Conservation (phyloP, 78 protist genomes). For the Acrasis kona region DNA sequence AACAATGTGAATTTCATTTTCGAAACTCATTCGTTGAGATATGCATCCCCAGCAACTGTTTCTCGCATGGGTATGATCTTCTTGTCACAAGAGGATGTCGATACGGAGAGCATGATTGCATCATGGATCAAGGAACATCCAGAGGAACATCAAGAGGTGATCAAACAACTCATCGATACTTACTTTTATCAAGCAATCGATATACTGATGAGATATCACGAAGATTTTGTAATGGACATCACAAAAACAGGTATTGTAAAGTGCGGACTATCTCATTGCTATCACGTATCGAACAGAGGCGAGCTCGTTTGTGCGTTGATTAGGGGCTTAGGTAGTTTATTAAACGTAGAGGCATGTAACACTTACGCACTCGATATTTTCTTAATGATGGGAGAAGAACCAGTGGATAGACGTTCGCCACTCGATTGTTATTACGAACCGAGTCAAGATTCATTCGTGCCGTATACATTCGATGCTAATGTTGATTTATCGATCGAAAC, state of each 20-base stretch:
- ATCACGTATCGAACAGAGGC: background rate
- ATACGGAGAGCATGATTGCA: background rate
- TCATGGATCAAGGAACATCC: constrained; percentile 21
- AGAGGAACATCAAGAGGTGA: background rate
- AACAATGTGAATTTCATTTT: constrained; percentile 74
- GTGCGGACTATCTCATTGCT: constrained; percentile 46
- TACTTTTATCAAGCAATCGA: constrained; percentile 38
- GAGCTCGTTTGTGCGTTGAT: constrained; percentile 35
- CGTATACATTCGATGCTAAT: background rate
- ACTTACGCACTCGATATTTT: constrained; percentile 22
- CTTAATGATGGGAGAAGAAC: constrained; percentile 1
- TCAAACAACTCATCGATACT: background rate
- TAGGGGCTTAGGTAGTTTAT: constrained; percentile 57
- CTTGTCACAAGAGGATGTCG: constrained; percentile 56
- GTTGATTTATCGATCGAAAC: constrained; percentile 6
- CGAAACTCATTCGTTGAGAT: constrained; percentile 65
- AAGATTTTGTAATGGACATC: background rate
- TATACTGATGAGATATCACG: background rate
- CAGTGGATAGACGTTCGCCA: constrained; percentile 21
- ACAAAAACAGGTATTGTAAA: constrained; percentile 37
- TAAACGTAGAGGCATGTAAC: constrained; percentile 1
- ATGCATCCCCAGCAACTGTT: constrained; percentile 88
- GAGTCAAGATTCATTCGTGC: background rate
- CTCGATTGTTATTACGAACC: constrained; percentile 20
- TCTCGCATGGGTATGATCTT: constrained; percentile 67